Evolutionary conservation across 495 filamentous ascomycete species (phyloP).

Genomic region (Hypoxylon crocopeplum): DNA sequence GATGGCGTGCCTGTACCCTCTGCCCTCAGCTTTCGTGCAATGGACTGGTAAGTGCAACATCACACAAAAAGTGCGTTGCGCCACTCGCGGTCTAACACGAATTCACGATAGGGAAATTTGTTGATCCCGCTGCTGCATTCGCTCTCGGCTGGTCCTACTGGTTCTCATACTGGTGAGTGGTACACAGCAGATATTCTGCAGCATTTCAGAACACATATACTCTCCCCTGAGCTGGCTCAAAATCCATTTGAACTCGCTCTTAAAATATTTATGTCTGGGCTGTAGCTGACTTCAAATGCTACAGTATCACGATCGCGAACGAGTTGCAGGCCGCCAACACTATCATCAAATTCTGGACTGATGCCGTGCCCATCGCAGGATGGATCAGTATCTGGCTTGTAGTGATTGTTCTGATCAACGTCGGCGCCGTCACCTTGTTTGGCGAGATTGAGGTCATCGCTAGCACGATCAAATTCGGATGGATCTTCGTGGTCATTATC

Average conservation of each 20-base stretch:
- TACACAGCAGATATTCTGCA: no score
- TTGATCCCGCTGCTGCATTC: slow-evolving; percentile 70
- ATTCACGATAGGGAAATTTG: slow-evolving; percentile 51
- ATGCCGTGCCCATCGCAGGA: slow-evolving; percentile 49
- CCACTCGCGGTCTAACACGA: not conserved
- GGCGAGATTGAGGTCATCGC: slow-evolving; percentile 73
- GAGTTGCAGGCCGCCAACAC: slow-evolving; percentile 69
- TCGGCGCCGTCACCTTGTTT: slow-evolving; percentile 65
- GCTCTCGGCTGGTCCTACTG: slow-evolving; percentile 66
- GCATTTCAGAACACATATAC: no score
- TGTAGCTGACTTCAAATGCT: slow-evolving; percentile 2
- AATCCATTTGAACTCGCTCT: no score
- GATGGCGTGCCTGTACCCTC: slow-evolving; percentile 70
- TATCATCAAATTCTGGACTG: slow-evolving; percentile 71
- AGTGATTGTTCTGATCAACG: slow-evolving; percentile 67
- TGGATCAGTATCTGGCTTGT: slow-evolving; percentile 69
- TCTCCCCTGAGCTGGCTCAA: no score
- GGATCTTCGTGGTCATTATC: slow-evolving; percentile 67
- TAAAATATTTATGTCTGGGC: no score
- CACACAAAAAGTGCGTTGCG: not conserved
- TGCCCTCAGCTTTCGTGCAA: slow-evolving; percentile 68
- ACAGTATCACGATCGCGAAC: slow-evolving; percentile 64
- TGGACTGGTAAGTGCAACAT: slow-evolving; percentile 51
- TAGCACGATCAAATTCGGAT: slow-evolving; percentile 68
- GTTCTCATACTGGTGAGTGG: slow-evolving; percentile 35